Conservation (phyloP, 2,329 filamentous ascomycete genomes). For the Raffaelea ambrosiae region DNA sequence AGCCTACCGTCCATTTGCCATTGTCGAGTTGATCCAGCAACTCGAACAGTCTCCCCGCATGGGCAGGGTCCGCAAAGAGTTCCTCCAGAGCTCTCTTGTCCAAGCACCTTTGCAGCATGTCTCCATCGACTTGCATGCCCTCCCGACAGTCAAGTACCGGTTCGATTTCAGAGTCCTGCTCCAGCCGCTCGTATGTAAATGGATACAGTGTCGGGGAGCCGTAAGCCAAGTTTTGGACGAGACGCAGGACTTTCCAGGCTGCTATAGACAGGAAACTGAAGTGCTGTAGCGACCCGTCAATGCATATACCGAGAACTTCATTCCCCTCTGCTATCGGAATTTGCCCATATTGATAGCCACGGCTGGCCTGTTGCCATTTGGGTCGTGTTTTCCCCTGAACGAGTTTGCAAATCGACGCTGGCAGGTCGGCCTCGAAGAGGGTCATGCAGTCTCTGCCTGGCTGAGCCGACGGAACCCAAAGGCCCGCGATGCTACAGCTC, state of each 20-base stretch:
- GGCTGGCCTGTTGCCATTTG: constrained; percentile 33
- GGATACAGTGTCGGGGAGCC: constrained; percentile 39
- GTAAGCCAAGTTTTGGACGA: constrained; percentile 62
- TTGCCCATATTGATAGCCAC: constrained; percentile 29
- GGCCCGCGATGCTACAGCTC: constrained; percentile 36
- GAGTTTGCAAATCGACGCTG: constrained; percentile 48
- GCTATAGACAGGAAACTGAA: constrained; percentile 57
- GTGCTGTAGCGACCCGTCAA: constrained; percentile 62
- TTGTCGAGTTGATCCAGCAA: constrained; percentile 42
- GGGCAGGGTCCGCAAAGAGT: constrained; percentile 25
- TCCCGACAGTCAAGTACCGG: constrained; percentile 30
- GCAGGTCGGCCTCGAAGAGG: constrained; percentile 49
- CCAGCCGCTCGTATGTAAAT: constrained; percentile 27
- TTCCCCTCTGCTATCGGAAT: constrained; percentile 32
- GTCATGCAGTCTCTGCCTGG: constrained; percentile 31
- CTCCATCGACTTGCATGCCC: constrained; percentile 59
- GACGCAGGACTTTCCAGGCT: constrained; percentile 60
- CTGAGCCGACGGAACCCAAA: constrained; percentile 39
- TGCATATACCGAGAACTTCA: constrained; percentile 55
- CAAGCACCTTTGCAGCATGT: constrained; percentile 50
- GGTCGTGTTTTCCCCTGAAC: constrained; percentile 43
- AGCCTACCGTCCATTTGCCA: constrained; percentile 27
- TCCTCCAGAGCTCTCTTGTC: constrained; percentile 35
- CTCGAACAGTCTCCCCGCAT: constrained; percentile 33
- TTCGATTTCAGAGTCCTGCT: constrained; percentile 16